A percentile compares a stretch with the other conserved stretches of the same genome.
Evolutionary conservation across 257 asterid species (phyloP).

Genomic region (Scutellaria galericulata): DNA sequence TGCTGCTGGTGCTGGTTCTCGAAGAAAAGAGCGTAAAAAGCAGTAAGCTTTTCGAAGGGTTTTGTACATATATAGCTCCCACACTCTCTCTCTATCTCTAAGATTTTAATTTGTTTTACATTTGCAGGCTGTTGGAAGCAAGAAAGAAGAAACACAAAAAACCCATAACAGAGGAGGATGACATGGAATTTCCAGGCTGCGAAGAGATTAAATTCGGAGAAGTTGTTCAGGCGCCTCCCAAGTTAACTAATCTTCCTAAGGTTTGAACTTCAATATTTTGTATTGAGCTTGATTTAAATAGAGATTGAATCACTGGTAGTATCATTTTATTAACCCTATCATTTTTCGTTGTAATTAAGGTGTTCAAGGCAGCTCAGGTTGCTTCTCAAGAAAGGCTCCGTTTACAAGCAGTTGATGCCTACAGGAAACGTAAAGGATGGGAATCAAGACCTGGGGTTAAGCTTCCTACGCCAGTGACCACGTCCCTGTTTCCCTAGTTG

Average conservation of each 20-base stretch:
- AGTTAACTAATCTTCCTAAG: conserved; percentile 79
- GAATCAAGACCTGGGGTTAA: conserved; percentile 79
- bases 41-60: conserved; percentile 56
- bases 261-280: conserved; percentile 39
- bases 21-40: conserved; percentile 82
- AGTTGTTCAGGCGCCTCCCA: conserved; percentile 87
- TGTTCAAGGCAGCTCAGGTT: conserved; percentile 52
- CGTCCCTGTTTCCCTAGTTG: conserved; percentile 37
- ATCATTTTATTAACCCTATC: conserved; percentile 6
- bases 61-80: not conserved
- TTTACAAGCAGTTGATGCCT: conserved; percentile 81
- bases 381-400: conserved; percentile 94
- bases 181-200: conserved; percentile 55
- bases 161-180: conserved; percentile 43
- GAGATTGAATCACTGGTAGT: not conserved
- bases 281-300: not conserved
- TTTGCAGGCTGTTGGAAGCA: conserved; percentile 67
- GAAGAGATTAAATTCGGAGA: conserved; percentile 87
- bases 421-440: conserved; percentile 90
- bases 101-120: conserved; percentile 10
- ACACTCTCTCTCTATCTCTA: not conserved
- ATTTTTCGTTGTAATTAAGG: conserved; percentile 44
- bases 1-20: conserved; percentile 52
- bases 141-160: conserved; percentile 73
- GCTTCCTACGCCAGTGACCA: conserved; percentile 55